Evolutionary conservation across 2,329 filamentous ascomycete species (phyloP).

Genomic region (Diplodia corticola): DNA sequence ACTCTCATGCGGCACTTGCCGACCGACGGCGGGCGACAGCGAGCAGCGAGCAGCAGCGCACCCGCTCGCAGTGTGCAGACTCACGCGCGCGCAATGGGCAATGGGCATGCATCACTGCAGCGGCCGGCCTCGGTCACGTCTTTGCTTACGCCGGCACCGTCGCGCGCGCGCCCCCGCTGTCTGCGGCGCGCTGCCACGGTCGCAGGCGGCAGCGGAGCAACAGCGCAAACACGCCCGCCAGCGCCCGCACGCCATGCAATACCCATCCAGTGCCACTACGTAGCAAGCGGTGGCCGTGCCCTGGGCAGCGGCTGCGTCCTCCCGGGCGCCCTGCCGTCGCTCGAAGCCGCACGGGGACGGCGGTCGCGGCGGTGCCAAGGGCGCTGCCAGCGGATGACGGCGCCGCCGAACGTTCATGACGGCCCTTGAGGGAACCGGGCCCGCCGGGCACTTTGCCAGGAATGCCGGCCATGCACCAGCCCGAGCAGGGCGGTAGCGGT

Average conservation of each 20-base stretch:
- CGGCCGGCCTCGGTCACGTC: neutral
- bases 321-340: neutral
- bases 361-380: neutral
- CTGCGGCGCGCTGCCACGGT: neutral
- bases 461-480: neutral
- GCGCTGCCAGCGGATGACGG: neutral
- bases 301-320: neutral
- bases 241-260: neutral
- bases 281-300: neutral
- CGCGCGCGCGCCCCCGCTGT: neutral
- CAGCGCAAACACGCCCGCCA: neutral
- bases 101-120: neutral
- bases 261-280: neutral
- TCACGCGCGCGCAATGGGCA: neutral
- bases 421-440: neutral
- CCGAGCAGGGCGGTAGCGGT: neutral
- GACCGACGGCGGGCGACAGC: neutral
- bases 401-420: neutral
- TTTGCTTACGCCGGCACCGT: neutral
- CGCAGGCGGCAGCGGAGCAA: neutral
- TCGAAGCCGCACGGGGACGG: neutral
- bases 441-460: neutral
- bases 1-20: constrained; percentile 20
- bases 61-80: neutral
- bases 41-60: neutral